phyloP scores from a whole-genome alignment of 768 basidiomycete species.

The Boletus coccyginus region DNA sequence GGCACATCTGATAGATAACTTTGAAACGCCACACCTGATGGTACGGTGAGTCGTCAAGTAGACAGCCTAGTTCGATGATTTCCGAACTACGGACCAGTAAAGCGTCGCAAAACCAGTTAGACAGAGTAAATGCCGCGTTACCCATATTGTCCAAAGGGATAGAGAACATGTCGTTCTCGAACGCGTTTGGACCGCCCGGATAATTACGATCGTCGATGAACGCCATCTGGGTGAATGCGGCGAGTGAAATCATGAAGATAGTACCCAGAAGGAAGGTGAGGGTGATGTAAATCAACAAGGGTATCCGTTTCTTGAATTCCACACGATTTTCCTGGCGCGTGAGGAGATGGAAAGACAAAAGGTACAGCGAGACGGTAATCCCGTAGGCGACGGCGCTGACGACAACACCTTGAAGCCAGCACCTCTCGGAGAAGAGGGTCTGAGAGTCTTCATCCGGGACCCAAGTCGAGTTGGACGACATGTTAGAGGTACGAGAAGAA shows the following conservation, averaged over 20 bases:
- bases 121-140: slow-evolving; percentile 6
- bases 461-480: slow-evolving; percentile 19
- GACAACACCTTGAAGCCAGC: slow-evolving; percentile 18
- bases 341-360: slow-evolving; percentile 11
- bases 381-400: slow-evolving; percentile 12
- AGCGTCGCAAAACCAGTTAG: slow-evolving; percentile 18
- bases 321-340: not conserved
- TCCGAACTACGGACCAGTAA: slow-evolving; percentile 13
- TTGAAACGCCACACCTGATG: slow-evolving; percentile 17
- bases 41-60: not conserved
- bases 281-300: slow-evolving; percentile 7
- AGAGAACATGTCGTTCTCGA: slow-evolving; percentile 16
- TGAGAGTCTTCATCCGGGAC: slow-evolving; percentile 9
- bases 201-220: slow-evolving; percentile 34
- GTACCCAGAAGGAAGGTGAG: slow-evolving; percentile 10
- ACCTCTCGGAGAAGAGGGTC: slow-evolving; percentile 17
- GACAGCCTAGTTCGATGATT: not conserved
- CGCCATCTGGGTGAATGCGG: slow-evolving; percentile 24
- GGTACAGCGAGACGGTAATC: not conserved
- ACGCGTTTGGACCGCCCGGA: slow-evolving; percentile 31
- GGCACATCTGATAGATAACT: slow-evolving; percentile 14
- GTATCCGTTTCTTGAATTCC: slow-evolving; percentile 1
- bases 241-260: slow-evolving; percentile 13
- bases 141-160: slow-evolving; percentile 16
- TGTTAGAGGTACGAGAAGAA: not conserved